Evolutionary conservation across 805 yeast species (phyloP), one percentile per base, ranked within the genome.

Genomic region (Metahyphopichia silvanorum): DNA sequence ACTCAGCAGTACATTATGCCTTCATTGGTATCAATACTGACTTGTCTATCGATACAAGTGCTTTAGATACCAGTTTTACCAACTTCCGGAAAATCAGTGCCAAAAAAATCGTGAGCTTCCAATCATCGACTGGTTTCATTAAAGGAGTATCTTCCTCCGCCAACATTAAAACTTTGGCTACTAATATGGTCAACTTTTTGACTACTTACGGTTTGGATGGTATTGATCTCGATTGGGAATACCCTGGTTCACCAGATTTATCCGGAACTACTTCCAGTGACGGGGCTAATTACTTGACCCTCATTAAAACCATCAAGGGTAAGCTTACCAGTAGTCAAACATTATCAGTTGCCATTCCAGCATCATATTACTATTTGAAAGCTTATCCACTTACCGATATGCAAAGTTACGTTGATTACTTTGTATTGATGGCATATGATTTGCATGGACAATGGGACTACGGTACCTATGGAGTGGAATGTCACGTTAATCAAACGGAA

Each of bases 191-290:
- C 10, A 21, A 21, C 1, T 46, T 47, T 29, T 24, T 44, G 15
- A 26, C 32, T 2, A 31, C 31, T 16, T 21, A 48, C 18, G 31
- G 28, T 4, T 39, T 48, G 25, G 51, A 44, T 35, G 53, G 53
- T 16, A 32, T 43, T 25, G 40, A 48, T 36, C 37, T 48, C 6
- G 51, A 48, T 32, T 48, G 53, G 53, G 53, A 48, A 34, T 47
- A 38, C 20, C 53, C 53, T 15, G 35, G 35, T 10, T 29, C 34
- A 8, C 19, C 32, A 9, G 51, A 33, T 31, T 34, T 40, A 7
- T 32, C 45, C 5, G 42, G 39, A n/a, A 40, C 42, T n/a, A 40
- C 45, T 16, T 37, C 32, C 15, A 47, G 32, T 27, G 31, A 34
- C 25, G 51, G 52, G 4, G 19, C 32, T 11, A 41, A 39, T 9